A percentile compares a stretch with the other conserved stretches of the same genome.
phyloP scores from a whole-genome alignment of 1,284 basidiomycete species.

The Ustilago hordei region DNA sequence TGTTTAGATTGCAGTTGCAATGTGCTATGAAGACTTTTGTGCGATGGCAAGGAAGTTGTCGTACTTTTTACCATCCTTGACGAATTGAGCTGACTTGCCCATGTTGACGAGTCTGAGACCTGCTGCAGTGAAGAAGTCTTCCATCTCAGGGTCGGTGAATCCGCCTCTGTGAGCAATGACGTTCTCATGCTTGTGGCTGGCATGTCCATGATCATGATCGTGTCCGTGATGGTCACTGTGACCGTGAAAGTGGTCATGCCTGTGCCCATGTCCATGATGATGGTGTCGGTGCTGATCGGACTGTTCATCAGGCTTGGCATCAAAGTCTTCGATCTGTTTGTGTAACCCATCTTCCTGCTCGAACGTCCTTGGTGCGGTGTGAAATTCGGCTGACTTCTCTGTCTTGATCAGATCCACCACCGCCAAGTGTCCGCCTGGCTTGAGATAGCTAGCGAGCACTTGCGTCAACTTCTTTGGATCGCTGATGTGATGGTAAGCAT shows the following conservation, averaged over 20 bases:
- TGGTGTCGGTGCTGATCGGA: neutral
- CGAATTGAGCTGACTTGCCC: conserved; percentile 39
- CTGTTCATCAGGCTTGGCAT: conserved; percentile 3
- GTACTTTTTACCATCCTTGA: conserved; percentile 32
- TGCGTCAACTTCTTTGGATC: conserved; percentile 36
- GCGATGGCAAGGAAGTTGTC: conserved; percentile 50
- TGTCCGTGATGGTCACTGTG: conserved; percentile 14
- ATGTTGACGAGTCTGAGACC: conserved; percentile 37
- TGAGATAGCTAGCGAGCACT: conserved; percentile 31
- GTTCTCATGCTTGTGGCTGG: conserved; percentile 25
- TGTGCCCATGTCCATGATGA: conserved; percentile 10
- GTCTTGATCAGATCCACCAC: conserved; percentile 45
- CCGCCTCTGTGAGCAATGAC: conserved; percentile 50
- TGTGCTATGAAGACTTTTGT: conserved; percentile 20
- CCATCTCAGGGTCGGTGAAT: conserved; percentile 39
- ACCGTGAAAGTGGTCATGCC: neutral
- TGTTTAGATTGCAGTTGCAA: neutral
- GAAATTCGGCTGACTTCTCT: conserved; percentile 23
- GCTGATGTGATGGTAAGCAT: conserved; percentile 47
- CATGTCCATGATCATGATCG: conserved; percentile 18
- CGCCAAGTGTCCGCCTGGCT: conserved; percentile 41
- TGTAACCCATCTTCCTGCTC: conserved; percentile 28
- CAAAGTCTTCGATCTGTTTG: conserved; percentile 25
- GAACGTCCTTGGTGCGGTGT: conserved; percentile 15
- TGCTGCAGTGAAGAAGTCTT: conserved; percentile 37